Evolutionary conservation across 2,329 filamentous ascomycete species (phyloP), one percentile per base, ranked within the genome.

Genomic region (Pestalotiopsis sp.): DNA sequence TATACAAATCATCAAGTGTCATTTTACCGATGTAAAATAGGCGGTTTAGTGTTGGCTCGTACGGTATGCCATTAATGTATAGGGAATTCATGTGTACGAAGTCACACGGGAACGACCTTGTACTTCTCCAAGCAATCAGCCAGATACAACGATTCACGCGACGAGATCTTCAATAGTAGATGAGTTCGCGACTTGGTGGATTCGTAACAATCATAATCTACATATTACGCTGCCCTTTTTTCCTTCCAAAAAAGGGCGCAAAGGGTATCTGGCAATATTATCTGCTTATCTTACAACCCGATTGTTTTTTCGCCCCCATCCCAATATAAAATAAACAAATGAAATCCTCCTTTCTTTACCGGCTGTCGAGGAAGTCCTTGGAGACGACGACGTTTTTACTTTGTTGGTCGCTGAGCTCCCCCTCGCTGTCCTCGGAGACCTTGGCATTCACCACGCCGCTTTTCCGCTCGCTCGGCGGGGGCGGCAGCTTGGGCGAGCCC

Each of bases 401-500:
- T 12, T 41, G 25, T 57, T 57, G 49, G 27, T 57, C 63, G 14
- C 25, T 20, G 11, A 69, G 65, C 45, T 64, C 65, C 52, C 65
- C 68, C 60, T 69, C 56, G 40, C 68, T 69, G 41, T 69, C 68
- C 58, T 66, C 65, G 20, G 45, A 66, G 14, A 69, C 58, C 63
- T 66, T 56, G 63, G 36, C 17, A 20, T 66, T 57, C 25, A 56
- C 38, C 14, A 45, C 57, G 4, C 27, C 13, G 17, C 63, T 5
- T 4, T 38, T 25, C n/a, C 31, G 20, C 6, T 23, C 31, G 17
- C n/a, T 38, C 58, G 27, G 4, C 36, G 27, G 14, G 4, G 27
- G 14, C 17, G 27, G 27, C 25, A 62, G n/a, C 9, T 36, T 62
- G 14, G 59, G 59, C 7, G 59, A 62, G 4, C 59, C 27, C n/a